A percentile compares a stretch with the other conserved stretches of the same genome.
Conservation (phyloP, 208 protist species). For the Wallacemonas rigidus region DNA sequence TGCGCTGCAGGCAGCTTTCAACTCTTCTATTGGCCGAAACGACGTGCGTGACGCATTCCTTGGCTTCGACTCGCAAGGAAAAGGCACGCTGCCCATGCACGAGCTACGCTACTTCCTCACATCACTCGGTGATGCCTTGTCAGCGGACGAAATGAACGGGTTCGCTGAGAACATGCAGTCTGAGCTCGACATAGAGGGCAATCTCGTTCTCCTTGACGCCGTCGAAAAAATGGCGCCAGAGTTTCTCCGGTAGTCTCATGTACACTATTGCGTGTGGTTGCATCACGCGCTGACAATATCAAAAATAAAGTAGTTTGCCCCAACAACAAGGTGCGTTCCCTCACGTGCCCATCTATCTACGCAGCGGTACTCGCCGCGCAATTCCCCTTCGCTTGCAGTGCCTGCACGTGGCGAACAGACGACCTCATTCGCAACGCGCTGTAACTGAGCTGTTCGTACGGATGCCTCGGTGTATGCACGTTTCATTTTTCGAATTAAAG, state of each 20-base stretch:
- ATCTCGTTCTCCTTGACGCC: conserved; percentile 71
- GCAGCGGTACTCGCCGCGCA: too few species aligned
- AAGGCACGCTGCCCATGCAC: conserved; percentile 90
- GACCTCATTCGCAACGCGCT: too few species aligned
- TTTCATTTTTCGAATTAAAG: too few species aligned
- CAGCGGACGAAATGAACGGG: conserved; percentile 88
- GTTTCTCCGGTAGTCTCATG: conserved; percentile 56
- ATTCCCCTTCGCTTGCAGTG: too few species aligned
- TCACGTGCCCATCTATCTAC: too few species aligned
- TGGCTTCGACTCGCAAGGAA: conserved; percentile 93
- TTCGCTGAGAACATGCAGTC: conserved; percentile 86
- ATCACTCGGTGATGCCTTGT: conserved; percentile 93
- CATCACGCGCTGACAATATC: not conserved
- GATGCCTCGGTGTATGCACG: too few species aligned
- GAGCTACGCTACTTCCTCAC: conserved; percentile 95
- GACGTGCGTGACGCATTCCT: conserved; percentile 93
- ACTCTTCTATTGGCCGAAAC: conserved; percentile 48
- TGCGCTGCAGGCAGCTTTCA: conserved; percentile 63
- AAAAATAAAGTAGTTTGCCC: not conserved
- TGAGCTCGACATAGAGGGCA: conserved; percentile 91
- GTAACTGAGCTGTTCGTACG: too few species aligned
- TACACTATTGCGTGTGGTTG: not conserved
- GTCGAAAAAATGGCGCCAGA: conserved; percentile 88
- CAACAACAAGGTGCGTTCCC: too few species aligned
- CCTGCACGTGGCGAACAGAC: too few species aligned